These are phyloP conservation scores for Iris pallida DNA, from an alignment of 116 monocot species.

Conservation along the genomic window DNA sequence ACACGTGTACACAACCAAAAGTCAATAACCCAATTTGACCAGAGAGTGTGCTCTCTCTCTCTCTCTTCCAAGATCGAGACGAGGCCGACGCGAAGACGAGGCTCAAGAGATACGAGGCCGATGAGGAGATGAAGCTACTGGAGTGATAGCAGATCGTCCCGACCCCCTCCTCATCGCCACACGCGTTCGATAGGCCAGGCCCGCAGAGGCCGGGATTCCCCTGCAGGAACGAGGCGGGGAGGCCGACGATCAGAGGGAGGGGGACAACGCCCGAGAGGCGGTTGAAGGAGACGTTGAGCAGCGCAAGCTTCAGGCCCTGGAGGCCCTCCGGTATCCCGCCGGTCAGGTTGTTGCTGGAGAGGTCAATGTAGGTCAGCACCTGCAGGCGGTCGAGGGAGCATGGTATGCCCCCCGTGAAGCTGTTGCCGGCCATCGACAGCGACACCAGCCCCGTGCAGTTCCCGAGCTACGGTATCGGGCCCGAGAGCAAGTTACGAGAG, in stretches of 20 bases:
- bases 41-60: no score
- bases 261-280: slow-evolving; percentile 59
- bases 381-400: slow-evolving; percentile 39
- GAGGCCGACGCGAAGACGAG: no score
- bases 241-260: slow-evolving; percentile 31
- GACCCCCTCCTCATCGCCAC: slow-evolving; percentile 9
- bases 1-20: no score
- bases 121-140: no score
- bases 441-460: slow-evolving; percentile 62
- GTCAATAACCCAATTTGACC: no score
- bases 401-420: slow-evolving; percentile 54
- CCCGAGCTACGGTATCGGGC: slow-evolving; percentile 42
- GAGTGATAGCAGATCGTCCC: no score
- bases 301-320: slow-evolving; percentile 59
- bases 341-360: slow-evolving; percentile 55
- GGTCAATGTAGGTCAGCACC: slow-evolving; percentile 72
- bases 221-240: slow-evolving; percentile 66
- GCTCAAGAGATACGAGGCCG: no score
- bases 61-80: no score
- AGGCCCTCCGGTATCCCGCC: slow-evolving; percentile 61
- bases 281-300: slow-evolving; percentile 75
- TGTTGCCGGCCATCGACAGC: slow-evolving; percentile 53
- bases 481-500: slow-evolving; percentile 58
- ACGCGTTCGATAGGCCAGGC: slow-evolving; percentile 49
- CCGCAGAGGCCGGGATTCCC: slow-evolving; percentile 73